phyloP scores from a whole-genome alignment of 257 asterid genomes.

The Ocimum tenuiflorum region DNA sequence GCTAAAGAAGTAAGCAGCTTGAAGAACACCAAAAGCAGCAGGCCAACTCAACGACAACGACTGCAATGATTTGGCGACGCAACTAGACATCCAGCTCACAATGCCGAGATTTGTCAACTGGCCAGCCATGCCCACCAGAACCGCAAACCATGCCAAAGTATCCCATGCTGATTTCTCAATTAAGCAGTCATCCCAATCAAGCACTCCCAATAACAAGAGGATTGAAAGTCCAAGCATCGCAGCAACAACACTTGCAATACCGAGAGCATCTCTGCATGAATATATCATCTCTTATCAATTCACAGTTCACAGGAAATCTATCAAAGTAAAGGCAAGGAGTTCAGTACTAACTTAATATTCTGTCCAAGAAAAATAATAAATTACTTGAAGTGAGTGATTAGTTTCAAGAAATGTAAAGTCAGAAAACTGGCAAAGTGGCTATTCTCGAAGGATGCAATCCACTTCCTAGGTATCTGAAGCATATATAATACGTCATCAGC shows the following conservation, averaged over 20 bases:
- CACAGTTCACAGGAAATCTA: not conserved
- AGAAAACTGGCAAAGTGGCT: not conserved
- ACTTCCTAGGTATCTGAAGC: not conserved
- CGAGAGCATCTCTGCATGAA: constrained; percentile 70
- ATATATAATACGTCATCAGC: not conserved
- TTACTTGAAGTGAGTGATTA: not conserved
- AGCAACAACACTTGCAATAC: constrained; percentile 86
- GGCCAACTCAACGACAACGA: constrained; percentile 87
- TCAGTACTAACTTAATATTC: too few species aligned
- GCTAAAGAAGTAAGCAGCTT: constrained; percentile 75
- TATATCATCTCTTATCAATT: constrained; percentile 12
- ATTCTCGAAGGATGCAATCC: not conserved
- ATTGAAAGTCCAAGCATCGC: constrained; percentile 95
- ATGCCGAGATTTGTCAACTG: constrained; percentile 87
- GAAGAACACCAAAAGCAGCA: constrained; percentile 80
- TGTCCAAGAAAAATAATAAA: too few species aligned
- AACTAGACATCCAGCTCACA: constrained; percentile 77
- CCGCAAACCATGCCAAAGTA: constrained; percentile 97
- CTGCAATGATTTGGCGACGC: constrained; percentile 62
- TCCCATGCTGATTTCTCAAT: constrained; percentile 98
- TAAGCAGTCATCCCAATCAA: constrained; percentile 89
- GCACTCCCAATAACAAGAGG: constrained; percentile 65
- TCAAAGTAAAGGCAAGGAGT: too few species aligned
- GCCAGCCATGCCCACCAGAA: constrained; percentile 91
- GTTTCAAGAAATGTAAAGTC: not conserved